phyloP scores from a whole-genome alignment of 345 rosid genomes.

The Eucalyptus polybractea region DNA sequence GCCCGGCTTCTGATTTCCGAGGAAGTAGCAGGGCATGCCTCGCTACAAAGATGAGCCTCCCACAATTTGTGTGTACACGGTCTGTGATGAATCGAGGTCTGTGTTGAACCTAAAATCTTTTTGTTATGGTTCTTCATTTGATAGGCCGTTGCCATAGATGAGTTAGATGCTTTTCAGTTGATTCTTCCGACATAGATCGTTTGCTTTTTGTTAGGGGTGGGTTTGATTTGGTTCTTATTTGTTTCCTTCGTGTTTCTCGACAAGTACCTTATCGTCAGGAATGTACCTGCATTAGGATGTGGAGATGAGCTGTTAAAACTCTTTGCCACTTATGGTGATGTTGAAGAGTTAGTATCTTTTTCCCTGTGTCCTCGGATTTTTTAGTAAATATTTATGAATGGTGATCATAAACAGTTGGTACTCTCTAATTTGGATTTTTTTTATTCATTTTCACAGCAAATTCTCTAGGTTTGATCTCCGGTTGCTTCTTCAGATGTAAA shows the following conservation, averaged over 20 bases:
- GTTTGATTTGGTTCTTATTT: neutral
- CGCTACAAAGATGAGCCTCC: slow-evolving; percentile 47
- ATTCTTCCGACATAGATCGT: neutral
- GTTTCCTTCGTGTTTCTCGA: neutral
- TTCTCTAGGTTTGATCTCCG: neutral
- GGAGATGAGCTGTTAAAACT: slow-evolving; percentile 66
- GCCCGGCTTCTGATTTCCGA: neutral
- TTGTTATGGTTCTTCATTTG: neutral
- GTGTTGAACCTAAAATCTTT: neutral
- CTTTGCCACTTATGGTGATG: slow-evolving; percentile 59
- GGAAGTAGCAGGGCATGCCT: slow-evolving; percentile 16
- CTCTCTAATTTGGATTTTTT: neutral
- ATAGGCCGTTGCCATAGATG: neutral
- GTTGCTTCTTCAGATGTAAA: slow-evolving; percentile 37
- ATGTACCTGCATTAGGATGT: slow-evolving; percentile 85
- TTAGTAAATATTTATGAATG: neutral
- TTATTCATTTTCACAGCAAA: neutral
- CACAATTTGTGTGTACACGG: slow-evolving; percentile 1
- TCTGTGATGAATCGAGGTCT: no score
- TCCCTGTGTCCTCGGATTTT: neutral
- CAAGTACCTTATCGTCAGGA: slow-evolving; percentile 78
- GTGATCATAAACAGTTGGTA: neutral
- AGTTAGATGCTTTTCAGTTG: neutral
- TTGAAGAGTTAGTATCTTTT: slow-evolving; percentile 56
- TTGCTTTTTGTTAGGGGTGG: neutral